phyloP scores from a whole-genome alignment of 768 basidiomycete species.

The Phylloporus scabripes region DNA sequence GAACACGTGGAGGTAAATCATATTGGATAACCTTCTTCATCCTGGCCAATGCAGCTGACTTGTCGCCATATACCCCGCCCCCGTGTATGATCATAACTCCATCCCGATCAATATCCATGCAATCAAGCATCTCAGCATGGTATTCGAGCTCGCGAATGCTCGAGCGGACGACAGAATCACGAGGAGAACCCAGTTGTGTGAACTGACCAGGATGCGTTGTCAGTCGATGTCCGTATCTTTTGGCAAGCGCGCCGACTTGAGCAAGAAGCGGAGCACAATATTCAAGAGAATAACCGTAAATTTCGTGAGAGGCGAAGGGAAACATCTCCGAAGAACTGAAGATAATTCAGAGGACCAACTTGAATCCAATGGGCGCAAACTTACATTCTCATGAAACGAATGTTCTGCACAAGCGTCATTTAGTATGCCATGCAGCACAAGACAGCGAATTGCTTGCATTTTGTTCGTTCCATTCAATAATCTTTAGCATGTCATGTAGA shows the following conservation, averaged over 20 bases:
- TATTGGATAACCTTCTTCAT: conserved; percentile 65
- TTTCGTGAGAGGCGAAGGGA: conserved; percentile 80
- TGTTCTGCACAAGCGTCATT: conserved; percentile 38
- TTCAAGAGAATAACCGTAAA: conserved; percentile 74
- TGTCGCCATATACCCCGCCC: conserved; percentile 81
- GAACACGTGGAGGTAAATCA: conserved; percentile 55
- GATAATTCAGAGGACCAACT: neutral
- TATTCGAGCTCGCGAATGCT: conserved; percentile 79
- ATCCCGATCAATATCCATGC: conserved; percentile 78
- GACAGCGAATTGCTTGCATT: conserved; percentile 43
- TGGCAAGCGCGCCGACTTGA: conserved; percentile 60
- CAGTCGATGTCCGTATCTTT: conserved; percentile 67
- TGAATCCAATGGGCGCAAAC: neutral
- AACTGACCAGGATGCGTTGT: conserved; percentile 90
- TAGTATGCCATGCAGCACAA: neutral
- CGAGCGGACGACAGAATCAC: conserved; percentile 64
- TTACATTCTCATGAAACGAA: conserved; percentile 75
- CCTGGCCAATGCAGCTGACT: conserved; percentile 59
- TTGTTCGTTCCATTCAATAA: conserved; percentile 89
- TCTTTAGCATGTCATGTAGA: conserved; percentile 57
- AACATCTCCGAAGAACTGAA: conserved; percentile 80
- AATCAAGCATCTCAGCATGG: conserved; percentile 82
- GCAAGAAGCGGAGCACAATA: conserved; percentile 58
- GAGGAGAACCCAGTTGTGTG: conserved; percentile 78
- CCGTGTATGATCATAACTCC: conserved; percentile 88